A percentile compares a stretch with the other conserved stretches of the same genome.
Evolutionary conservation across 805 yeast species (phyloP).

Genomic region (Sugiyamaella smithiae): DNA sequence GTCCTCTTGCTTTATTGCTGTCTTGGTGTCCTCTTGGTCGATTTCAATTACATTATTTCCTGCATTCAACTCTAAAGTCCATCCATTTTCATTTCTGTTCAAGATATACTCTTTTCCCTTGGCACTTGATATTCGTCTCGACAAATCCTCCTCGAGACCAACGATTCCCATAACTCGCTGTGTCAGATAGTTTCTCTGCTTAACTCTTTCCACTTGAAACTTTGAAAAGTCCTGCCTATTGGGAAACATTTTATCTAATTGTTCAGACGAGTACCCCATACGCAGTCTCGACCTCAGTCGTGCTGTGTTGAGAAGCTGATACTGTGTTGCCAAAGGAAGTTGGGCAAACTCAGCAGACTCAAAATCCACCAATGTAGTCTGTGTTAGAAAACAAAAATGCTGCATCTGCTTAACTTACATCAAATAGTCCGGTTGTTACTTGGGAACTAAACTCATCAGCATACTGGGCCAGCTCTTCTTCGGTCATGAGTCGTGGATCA

Average conservation of each 20-base stretch:
- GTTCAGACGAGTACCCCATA: slow-evolving; percentile 94
- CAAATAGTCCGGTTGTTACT: slow-evolving; percentile 42
- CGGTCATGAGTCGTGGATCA: slow-evolving; percentile 74
- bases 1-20: not conserved
- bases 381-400: not conserved
- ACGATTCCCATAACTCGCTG: slow-evolving; percentile 80
- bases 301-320: slow-evolving; percentile 79
- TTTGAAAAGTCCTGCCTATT: slow-evolving; percentile 84
- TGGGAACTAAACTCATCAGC: slow-evolving; percentile 56
- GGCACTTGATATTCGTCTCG: slow-evolving; percentile 68
- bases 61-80: slow-evolving; percentile 64
- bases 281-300: slow-evolving; percentile 82
- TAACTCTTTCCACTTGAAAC: slow-evolving; percentile 90
- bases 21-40: slow-evolving; percentile 20
- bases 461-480: slow-evolving; percentile 64
- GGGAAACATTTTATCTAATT: slow-evolving; percentile 76
- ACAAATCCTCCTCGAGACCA: slow-evolving; percentile 60
- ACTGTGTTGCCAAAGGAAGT: slow-evolving; percentile 83
- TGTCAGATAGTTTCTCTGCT: slow-evolving; percentile 84
- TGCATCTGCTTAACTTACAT: slow-evolving; percentile 18
- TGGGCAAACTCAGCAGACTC: slow-evolving; percentile 70
- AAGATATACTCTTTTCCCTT: slow-evolving; percentile 71
- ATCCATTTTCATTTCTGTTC: slow-evolving; percentile 75
- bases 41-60: slow-evolving; percentile 28
- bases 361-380: slow-evolving; percentile 64